Evolutionary conservation across 2,329 filamentous ascomycete species (phyloP).

Genomic region (Neurospora crassa): DNA sequence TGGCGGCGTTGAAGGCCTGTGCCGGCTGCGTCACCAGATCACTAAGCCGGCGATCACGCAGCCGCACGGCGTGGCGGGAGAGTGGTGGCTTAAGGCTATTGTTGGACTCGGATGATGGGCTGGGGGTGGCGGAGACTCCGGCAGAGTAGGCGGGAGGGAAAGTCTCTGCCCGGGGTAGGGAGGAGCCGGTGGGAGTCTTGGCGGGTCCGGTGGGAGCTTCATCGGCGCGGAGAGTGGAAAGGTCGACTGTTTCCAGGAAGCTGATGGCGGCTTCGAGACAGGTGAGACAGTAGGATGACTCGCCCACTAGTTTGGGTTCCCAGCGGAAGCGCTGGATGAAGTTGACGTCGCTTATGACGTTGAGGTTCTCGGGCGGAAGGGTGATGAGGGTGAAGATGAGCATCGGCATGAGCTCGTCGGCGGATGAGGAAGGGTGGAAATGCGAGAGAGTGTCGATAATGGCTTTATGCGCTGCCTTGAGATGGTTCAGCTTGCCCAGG

Average conservation of each 20-base stretch:
- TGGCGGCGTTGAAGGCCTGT: slow-evolving; percentile 70
- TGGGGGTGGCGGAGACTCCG: slow-evolving; percentile 26
- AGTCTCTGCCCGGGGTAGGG: slow-evolving; percentile 34
- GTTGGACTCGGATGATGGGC: slow-evolving; percentile 20
- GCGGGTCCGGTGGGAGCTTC: slow-evolving; percentile 53
- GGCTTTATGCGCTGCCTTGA: slow-evolving; percentile 82
- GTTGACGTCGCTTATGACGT: slow-evolving; percentile 86
- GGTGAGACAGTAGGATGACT: slow-evolving; percentile 91
- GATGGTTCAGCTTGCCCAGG: slow-evolving; percentile 78
- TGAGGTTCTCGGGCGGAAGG: slow-evolving; percentile 72
- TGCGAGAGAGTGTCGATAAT: slow-evolving; percentile 78
- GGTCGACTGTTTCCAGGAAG: slow-evolving; percentile 89
- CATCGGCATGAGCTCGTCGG: slow-evolving; percentile 94
- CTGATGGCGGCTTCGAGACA: slow-evolving; percentile 92
- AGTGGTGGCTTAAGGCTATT: slow-evolving; percentile 20
- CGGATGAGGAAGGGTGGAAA: slow-evolving; percentile 71
- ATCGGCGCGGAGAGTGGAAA: slow-evolving; percentile 77
- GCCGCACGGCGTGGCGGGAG: slow-evolving; percentile 33
- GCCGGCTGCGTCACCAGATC: slow-evolving; percentile 79
- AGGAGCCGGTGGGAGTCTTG: slow-evolving; percentile 24
- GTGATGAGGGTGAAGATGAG: slow-evolving; percentile 95
- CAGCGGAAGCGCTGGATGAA: slow-evolving; percentile 92
- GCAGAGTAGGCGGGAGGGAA: slow-evolving; percentile 49
- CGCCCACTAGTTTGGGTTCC: slow-evolving; percentile 77
- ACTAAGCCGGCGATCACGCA: slow-evolving; percentile 68